Evolutionary conservation across 305 asterid genomes (phyloP), one percentile per base, ranked within the genome.

Genomic region (Fraxinus albicans): DNA sequence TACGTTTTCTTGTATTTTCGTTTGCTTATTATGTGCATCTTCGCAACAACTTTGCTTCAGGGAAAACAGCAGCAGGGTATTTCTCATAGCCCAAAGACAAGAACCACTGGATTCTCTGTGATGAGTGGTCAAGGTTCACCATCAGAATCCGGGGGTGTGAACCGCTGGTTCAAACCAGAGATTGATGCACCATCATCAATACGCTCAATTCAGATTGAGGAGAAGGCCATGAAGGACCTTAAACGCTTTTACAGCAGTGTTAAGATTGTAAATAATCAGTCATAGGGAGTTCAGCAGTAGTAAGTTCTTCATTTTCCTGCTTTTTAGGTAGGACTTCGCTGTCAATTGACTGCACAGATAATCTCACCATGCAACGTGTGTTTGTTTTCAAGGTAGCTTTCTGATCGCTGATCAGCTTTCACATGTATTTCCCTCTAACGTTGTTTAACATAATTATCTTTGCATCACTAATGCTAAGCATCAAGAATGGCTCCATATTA

Each of bases 121-220:
- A 84, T 73, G 81, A 88, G 84, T 6, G 94, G 97, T 70, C 95
- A 86, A 77, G 97, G 96, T 29, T 95, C 98, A 35, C 95, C 97
- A 60, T 92, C 96, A 8, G 98, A 95, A 55, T 42, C 92, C 0
- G 81, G 77, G 44, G 90, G 90, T 12, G 23, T 83, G 82, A 96
- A 89, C 89, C 94, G 98, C 65, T 96, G 99, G 99, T 96, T 95
- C 86, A 96, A 92, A 84, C 97, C 98, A 15, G 99, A 96, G 83
- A 85, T 67, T 0, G 97, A 92, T 23, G 78, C 89, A 15, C 93
- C 98, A 12, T 94, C 97, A 5, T 85, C 98, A 2, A 81, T 97
- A 44, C 98, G 98, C 40, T 95, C 97, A 0, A 95, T 97, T 82
- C 98, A 97, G 89, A 95, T 94, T 8, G 98, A 97, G 91, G 99